These are phyloP conservation scores for Caryopteris hybrid DNA, from an alignment of 305 asterid species.

Conservation along the genomic window DNA sequence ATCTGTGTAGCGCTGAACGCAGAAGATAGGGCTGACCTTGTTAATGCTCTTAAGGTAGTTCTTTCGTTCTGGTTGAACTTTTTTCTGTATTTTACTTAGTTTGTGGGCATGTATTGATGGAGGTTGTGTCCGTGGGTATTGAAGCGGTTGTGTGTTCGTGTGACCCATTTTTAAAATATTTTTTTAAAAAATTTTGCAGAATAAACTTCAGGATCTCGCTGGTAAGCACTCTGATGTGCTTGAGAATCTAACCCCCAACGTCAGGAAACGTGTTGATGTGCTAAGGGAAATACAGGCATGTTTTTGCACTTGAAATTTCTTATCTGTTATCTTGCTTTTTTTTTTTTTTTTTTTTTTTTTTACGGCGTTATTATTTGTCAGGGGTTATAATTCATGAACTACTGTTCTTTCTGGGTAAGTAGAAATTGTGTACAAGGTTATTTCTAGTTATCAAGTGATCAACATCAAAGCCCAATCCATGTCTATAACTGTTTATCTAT, in stretches of 20 bases:
- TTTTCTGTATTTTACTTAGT: neutral
- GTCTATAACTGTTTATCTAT: neutral
- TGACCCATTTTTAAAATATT: neutral
- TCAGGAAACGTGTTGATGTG: constrained; percentile 63
- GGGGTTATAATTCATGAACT: neutral
- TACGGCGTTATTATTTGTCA: neutral
- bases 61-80: neutral
- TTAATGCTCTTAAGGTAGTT: constrained; percentile 41
- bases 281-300: constrained; percentile 61
- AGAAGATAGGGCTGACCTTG: constrained; percentile 40
- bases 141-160: too few species aligned
- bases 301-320: neutral
- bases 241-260: constrained; percentile 53
- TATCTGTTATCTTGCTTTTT: neutral
- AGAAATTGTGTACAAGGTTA: neutral
- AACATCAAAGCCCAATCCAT: neutral
- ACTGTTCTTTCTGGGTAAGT: neutral
- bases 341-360: neutral
- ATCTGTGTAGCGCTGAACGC: constrained; percentile 36
- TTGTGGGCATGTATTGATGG: too few species aligned
- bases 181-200: constrained; percentile 42
- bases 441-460: neutral
- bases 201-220: constrained; percentile 69
- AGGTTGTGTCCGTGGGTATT: neutral
- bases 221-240: constrained; percentile 73